These are phyloP conservation scores for Psidium guajava DNA, from an alignment of 345 rosid species.

Conservation along the genomic window DNA sequence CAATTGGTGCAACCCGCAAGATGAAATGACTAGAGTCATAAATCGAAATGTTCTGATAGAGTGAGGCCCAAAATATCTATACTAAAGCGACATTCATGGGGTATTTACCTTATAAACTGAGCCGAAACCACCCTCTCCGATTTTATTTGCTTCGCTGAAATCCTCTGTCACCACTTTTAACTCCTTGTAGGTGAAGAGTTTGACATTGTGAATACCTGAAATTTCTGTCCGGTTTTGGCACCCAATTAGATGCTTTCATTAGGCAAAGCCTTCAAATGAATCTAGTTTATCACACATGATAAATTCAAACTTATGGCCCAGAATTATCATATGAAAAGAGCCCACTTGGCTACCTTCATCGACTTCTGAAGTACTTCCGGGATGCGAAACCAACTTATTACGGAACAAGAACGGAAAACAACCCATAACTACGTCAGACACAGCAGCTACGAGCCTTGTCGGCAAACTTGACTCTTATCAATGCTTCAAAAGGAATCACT, in stretches of 20 bases:
- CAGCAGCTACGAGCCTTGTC: not conserved
- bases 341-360: slow-evolving; percentile 45
- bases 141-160: slow-evolving; percentile 49
- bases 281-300: not conserved
- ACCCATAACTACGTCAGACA: slow-evolving; percentile 6
- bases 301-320: not conserved
- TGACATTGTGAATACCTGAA: slow-evolving; percentile 33
- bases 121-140: slow-evolving; percentile 99
- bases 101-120: slow-evolving; percentile 25
- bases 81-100: not conserved
- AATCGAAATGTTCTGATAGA: not conserved
- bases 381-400: slow-evolving; percentile 4
- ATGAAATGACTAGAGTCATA: not conserved
- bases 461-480: not conserved
- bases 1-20: not conserved
- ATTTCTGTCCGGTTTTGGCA: slow-evolving; percentile 26
- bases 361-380: slow-evolving; percentile 14
- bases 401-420: slow-evolving; percentile 50
- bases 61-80: not conserved
- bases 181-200: slow-evolving; percentile 52
- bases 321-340: not conserved
- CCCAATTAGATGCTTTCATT: not conserved
- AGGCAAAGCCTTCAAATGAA: not conserved
- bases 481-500: slow-evolving; percentile 7
- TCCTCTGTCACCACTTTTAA: slow-evolving; percentile 60